A percentile compares a stretch with the other conserved stretches of the same genome.
phyloP scores from a whole-genome alignment of 1,139 yeast species.

The Kodamaea plutei region DNA sequence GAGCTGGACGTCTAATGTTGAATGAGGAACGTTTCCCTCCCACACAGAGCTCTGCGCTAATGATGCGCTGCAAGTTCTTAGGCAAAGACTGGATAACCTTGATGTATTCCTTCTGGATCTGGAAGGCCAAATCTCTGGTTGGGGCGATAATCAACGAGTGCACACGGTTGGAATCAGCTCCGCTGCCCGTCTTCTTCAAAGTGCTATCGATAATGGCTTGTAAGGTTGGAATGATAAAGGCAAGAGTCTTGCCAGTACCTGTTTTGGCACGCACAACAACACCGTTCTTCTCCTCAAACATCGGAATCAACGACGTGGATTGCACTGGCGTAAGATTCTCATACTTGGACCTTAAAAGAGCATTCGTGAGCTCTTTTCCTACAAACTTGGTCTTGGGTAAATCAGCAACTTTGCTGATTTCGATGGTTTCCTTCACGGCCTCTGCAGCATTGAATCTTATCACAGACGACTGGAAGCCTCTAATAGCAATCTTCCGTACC shows the following conservation, averaged over 20 bases:
- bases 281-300: conserved; percentile 53
- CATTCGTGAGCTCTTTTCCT: conserved; percentile 15
- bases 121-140: conserved; percentile 88
- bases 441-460: neutral
- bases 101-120: conserved; percentile 65
- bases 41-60: conserved; percentile 26
- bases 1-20: conserved; percentile 22
- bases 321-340: conserved; percentile 73
- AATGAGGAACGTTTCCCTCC: conserved; percentile 35
- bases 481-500: too few species aligned
- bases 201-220: conserved; percentile 26
- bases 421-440: conserved; percentile 1
- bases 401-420: conserved; percentile 7
- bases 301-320: conserved; percentile 65
- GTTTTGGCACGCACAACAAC: conserved; percentile 88
- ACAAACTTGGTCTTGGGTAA: conserved; percentile 9
- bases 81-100: conserved; percentile 32
- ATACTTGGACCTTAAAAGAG: conserved; percentile 42
- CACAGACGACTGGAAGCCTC: neutral
- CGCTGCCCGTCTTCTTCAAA: conserved; percentile 13
- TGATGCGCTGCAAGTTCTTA: conserved; percentile 9
- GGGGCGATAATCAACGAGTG: conserved; percentile 77
- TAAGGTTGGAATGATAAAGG: conserved; percentile 77
- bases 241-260: conserved; percentile 93
- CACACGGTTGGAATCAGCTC: conserved; percentile 23